Evolutionary conservation across 2,329 filamentous ascomycete species (phyloP).

Genomic region (Shiraia bambusicola): DNA sequence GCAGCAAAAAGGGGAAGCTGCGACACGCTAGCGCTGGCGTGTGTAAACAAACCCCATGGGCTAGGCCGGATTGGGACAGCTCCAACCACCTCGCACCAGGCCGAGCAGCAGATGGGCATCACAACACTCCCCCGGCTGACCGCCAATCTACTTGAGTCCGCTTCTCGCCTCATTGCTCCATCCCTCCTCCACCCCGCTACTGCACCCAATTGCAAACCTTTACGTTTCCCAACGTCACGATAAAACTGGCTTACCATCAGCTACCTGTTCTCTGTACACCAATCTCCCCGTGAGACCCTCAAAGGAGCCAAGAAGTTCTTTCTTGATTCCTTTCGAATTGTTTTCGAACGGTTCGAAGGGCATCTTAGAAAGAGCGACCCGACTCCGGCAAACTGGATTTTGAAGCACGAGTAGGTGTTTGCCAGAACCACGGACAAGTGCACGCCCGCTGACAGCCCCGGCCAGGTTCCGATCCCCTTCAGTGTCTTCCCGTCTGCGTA

Average conservation of each 20-base stretch:
- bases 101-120: slow-evolving; percentile 22
- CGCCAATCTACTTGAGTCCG: slow-evolving; percentile 41
- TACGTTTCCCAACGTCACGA: slow-evolving; percentile 31
- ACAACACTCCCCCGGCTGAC: slow-evolving; percentile 32
- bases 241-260: slow-evolving; percentile 37
- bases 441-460: slow-evolving; percentile 15
- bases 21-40: slow-evolving; percentile 23
- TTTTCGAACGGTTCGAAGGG: slow-evolving; percentile 56
- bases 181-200: slow-evolving; percentile 43
- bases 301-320: slow-evolving; percentile 53
- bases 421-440: not conserved
- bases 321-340: slow-evolving; percentile 68
- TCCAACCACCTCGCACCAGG: slow-evolving; percentile 21
- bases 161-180: slow-evolving; percentile 32
- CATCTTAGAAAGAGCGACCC: slow-evolving; percentile 71
- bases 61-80: slow-evolving; percentile 28
- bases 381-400: slow-evolving; percentile 99
- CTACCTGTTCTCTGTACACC: slow-evolving; percentile 16
- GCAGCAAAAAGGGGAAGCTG: slow-evolving; percentile 25
- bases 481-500: slow-evolving; percentile 99
- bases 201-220: slow-evolving; percentile 42
- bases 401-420: slow-evolving; percentile 90
- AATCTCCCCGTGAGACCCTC: slow-evolving; percentile 32
- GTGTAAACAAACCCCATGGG: slow-evolving; percentile 15
- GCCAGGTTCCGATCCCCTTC: slow-evolving; percentile 77